Evolutionary conservation across 2,329 filamentous ascomycete genomes (phyloP), one percentile per base, ranked within the genome.

Genomic region (Colletotrichum tropicale): DNA sequence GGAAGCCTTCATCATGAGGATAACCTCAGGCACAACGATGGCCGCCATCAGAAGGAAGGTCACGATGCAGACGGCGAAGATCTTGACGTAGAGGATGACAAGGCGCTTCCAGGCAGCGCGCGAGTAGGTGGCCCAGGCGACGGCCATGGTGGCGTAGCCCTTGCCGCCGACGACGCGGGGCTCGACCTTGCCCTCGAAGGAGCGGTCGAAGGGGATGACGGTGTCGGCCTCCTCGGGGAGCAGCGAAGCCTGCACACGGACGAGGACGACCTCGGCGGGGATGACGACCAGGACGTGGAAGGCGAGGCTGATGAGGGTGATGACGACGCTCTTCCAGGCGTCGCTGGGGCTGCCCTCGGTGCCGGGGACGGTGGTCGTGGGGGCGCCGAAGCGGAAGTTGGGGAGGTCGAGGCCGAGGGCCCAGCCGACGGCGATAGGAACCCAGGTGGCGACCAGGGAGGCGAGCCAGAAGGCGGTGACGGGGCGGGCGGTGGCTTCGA

Each of bases 171-270:
- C 87, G 66, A 95, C 89, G 75, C 91, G 90, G n/a, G 94, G 93
- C 78, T 93, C 91, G 32, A 96, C 91, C 82, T 93, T 94, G 79
- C 95, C 95, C 77, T 90, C 91, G 81, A 98, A 98, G 34, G 93
- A 93, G 78, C 96, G 94, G 88, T 98, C 96, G 81, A 98, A 98
- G 36, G 95, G 93, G 43, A 98, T 93, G 78, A 98, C 94, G 30
- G 95, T 92, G 85, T 98, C 94, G 78, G 96, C 91, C 21, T 95
- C 93, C 75, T 95, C 93, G 1, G 95, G 91, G 4, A 98, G 91
- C 79, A 98, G 92, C 65, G 95, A 96, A 8, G 96, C 96, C 83
- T 98, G 95, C 43, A 98, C 93, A 77, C 96, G 95, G 78, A 94
- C 89, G 75, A 98, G 91, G 26, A 95, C 91, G 36, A 96, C 94